Evolutionary conservation across 176 grass and related monocot species (phyloP).

Genomic region (Carex parvula): DNA sequence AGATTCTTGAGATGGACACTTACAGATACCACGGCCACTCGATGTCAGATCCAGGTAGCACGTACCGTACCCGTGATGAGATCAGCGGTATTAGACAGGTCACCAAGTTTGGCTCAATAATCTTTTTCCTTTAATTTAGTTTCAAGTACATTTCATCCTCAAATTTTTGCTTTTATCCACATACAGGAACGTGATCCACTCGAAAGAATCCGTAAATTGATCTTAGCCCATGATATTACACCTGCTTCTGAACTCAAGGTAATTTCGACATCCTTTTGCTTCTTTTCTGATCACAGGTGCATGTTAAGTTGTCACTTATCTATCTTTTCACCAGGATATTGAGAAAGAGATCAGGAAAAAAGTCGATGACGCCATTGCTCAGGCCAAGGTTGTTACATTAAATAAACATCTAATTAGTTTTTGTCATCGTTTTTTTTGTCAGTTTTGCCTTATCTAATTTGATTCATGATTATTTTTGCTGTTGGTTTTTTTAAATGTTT

Average conservation of each 20-base stretch:
- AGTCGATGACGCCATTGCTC: constrained; percentile 66
- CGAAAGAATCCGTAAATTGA: constrained; percentile 72
- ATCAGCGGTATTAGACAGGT: constrained; percentile 78
- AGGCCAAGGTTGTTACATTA: constrained; percentile 62
- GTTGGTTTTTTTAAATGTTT: neutral
- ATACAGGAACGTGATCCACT: constrained; percentile 79
- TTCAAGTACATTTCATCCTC: neutral
- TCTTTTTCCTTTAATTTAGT: neutral
- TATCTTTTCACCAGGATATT: constrained; percentile 43
- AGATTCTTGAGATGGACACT: constrained; percentile 99
- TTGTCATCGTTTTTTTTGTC: neutral
- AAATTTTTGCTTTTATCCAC: neutral
- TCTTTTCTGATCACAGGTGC: neutral
- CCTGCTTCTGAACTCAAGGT: constrained; percentile 75
- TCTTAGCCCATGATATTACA: constrained; percentile 68
- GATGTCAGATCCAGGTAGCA: constrained; percentile 90
- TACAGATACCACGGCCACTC: constrained; percentile 93
- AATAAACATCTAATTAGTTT: neutral
- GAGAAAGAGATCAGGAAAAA: constrained; percentile 83
- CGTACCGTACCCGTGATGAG: constrained; percentile 72
- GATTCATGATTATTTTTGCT: constrained; percentile 16
- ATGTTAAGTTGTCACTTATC: constrained; percentile 6
- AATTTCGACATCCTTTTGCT: neutral
- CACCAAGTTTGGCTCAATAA: neutral
- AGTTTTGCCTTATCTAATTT: neutral